A percentile compares a stretch with the other conserved stretches of the same genome.
These are phyloP conservation scores for Glycyrrhiza uralensis DNA, from an alignment of 306 rosid species.

Conservation along the genomic window DNA sequence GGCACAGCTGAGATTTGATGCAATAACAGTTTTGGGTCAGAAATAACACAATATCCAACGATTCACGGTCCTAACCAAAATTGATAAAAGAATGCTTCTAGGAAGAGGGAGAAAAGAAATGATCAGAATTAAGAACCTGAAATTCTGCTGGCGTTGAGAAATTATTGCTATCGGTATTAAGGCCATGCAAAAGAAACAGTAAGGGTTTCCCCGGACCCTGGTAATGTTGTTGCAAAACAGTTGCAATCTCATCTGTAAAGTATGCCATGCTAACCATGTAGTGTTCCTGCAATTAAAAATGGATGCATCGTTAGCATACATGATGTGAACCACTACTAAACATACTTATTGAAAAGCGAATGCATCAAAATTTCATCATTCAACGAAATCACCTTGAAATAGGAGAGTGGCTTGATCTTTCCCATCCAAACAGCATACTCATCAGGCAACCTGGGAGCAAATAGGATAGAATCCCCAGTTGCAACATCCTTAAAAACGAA, in stretches of 20 bases:
- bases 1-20: background rate
- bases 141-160: conserved; percentile 69
- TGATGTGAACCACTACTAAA: conserved; percentile 21
- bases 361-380: background rate
- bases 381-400: conserved; percentile 55
- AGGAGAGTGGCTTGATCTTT: conserved; percentile 51
- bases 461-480: conserved; percentile 68
- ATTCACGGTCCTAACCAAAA: conserved; percentile 3
- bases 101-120: background rate
- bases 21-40: background rate
- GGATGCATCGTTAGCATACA: too few relatives aligned
- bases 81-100: background rate
- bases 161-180: conserved; percentile 74
- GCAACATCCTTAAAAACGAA: conserved; percentile 60
- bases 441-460: conserved; percentile 73
- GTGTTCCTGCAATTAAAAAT: conserved; percentile 65
- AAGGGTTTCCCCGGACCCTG: conserved; percentile 55
- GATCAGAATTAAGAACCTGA: conserved; percentile 49
- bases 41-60: background rate
- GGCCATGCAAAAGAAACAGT: conserved; percentile 77
- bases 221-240: conserved; percentile 48
- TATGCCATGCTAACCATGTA: conserved; percentile 50
- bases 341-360: background rate
- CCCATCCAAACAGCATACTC: conserved; percentile 96
- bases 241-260: conserved; percentile 51